Base-by-base conservation (phyloP, 1,139 yeast genomes). In the Scheffersomyces cryptocercus region DNA sequence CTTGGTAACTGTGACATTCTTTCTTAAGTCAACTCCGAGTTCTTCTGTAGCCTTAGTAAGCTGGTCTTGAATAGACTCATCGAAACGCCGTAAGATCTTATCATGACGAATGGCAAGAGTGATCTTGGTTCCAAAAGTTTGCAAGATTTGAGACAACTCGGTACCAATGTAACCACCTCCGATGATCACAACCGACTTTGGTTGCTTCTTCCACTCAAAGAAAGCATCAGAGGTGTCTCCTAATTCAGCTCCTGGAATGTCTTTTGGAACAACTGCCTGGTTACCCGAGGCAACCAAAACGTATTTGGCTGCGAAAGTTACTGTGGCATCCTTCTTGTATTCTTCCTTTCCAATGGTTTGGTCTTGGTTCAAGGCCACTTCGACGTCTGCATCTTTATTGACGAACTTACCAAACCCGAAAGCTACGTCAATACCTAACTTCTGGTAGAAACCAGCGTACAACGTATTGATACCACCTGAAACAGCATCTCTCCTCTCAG, bases 81-180 rank as follows among this genome's bases (percentile, higher is more conserved):
- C 40, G 16, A 38, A 54, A 20, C 35, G 35, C 7, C 35, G 35
- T 14, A 31, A 53, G 33, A 43, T 50, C 7, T 47, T 51, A 12
- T 44, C 56, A 31, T 53, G 51, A 34, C 41, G 50, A 6, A 40
- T 53, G 24, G 41, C 51, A 9, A 41, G 49, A 7, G 41, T 51
- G 2, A 33, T 37, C 11, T 39, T 53, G 4, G 49, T 52, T 14
- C 56, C 56, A 3, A 40, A 40, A 14, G 20, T 15, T 31, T 31
- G 20, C 3, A 31, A 31, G 10, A 20, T 31, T 31, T 16, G 35
- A 5, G 40, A 16, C 34, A 38, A 38, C 26, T 38, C 40, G 12
- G 40, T 38, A 16, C 35, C 32, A 15, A 38, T 30, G 24, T 38
- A 38, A 12, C 40, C 40, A 13, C 28, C 28, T 31, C 35, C 35